phyloP scores from a whole-genome alignment of 2,329 filamentous ascomycete genomes.

The Xylaria sp. region DNA sequence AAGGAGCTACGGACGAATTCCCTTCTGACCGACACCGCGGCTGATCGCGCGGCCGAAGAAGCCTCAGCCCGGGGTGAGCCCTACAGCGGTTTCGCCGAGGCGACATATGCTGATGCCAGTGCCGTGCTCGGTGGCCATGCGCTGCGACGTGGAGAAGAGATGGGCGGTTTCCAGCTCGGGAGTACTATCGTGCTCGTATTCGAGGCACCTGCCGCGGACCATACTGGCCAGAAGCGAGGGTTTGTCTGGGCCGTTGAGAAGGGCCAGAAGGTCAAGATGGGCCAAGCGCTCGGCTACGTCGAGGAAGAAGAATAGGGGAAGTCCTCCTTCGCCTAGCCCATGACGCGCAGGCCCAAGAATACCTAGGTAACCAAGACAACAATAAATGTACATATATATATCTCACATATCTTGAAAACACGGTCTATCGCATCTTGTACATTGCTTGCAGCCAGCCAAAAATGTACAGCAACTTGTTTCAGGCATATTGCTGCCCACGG shows the following conservation, averaged over 20 bases:
- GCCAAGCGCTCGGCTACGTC: conserved; percentile 84
- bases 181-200: conserved; percentile 97
- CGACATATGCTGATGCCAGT: conserved; percentile 84
- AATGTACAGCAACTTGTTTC: conserved; percentile 2
- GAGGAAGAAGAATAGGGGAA: conserved; percentile 52
- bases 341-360: not conserved
- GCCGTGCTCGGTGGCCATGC: conserved; percentile 83
- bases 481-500: not conserved
- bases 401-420: not conserved
- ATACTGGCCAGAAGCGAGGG: conserved; percentile 69
- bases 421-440: not conserved
- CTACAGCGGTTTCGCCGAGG: conserved; percentile 92
- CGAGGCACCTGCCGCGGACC: conserved; percentile 82
- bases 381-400: conserved; percentile 1
- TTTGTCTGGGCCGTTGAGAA: conserved; percentile 90
- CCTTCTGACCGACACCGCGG: conserved; percentile 89
- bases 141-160: conserved; percentile 88
- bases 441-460: not conserved
- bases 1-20: conserved; percentile 92
- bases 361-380: not conserved
- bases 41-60: conserved; percentile 84
- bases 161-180: conserved; percentile 97
- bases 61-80: conserved; percentile 80
- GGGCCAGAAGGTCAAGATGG: conserved; percentile 89
- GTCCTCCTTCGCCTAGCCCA: not conserved